phyloP scores from a whole-genome alignment of 1,284 basidiomycete genomes.

The Tilletiaria anomala region DNA sequence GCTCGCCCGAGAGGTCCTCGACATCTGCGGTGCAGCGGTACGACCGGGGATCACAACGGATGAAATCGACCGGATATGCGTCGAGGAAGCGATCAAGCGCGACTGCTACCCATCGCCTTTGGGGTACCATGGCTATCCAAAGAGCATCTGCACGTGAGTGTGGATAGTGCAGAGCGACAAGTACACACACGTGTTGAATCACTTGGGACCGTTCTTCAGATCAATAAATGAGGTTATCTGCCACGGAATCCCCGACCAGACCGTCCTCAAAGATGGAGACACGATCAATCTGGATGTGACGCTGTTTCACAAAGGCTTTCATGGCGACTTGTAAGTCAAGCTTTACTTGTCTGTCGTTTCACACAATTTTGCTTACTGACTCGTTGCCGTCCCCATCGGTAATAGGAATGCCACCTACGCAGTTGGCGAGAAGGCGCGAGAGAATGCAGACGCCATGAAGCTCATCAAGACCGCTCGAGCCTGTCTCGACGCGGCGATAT shows the following conservation, averaged over 20 bases:
- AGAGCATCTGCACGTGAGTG: conserved; percentile 71
- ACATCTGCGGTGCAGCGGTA: conserved; percentile 69
- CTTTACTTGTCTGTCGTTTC: neutral
- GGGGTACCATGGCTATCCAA: conserved; percentile 83
- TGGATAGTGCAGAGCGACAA: neutral
- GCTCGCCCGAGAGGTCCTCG: conserved; percentile 79
- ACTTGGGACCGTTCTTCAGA: neutral
- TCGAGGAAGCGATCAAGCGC: conserved; percentile 77
- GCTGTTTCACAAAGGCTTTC: conserved; percentile 44
- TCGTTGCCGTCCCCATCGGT: no score
- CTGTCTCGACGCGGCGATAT: conserved; percentile 59
- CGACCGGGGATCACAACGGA: conserved; percentile 87
- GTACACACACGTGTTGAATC: neutral
- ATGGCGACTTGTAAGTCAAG: conserved; percentile 22
- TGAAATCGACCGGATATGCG: conserved; percentile 78
- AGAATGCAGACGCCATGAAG: conserved; percentile 18
- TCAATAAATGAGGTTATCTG: conserved; percentile 94
- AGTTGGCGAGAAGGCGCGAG: conserved; percentile 26
- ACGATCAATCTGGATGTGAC: conserved; percentile 45
- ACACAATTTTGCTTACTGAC: neutral
- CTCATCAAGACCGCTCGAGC: conserved; percentile 41
- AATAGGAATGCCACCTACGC: conserved; percentile 33
- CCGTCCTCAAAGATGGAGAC: conserved; percentile 24
- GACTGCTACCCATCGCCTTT: conserved; percentile 86
- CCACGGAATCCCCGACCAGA: conserved; percentile 51